Evolutionary conservation across 176 grass and related monocot genomes (phyloP), one percentile per base, ranked within the genome.

Genomic region (Ensete glaucum): DNA sequence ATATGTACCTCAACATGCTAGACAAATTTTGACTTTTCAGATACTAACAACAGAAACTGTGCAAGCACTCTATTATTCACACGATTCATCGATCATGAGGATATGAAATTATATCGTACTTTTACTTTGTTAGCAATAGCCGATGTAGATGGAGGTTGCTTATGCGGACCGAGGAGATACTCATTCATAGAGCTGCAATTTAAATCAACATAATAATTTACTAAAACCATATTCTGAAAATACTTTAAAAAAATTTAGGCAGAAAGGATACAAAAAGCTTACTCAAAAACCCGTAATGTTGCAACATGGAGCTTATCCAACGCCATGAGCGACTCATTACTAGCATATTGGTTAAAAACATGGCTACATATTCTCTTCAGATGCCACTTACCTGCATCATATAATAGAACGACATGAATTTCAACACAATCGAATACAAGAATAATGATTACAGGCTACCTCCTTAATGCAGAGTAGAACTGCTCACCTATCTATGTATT

Each of bases 211-310:
- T 54, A 11, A 16, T 73, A 19, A 67, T 25, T 25, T 22, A 24
- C 16, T 0, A 52, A 1, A 9, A 8, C 10, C 16, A 22, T 10
- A 58, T 9, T 2, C 26, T 1, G 7, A 9, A 10, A 48, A 19
- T 22, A 9, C 27, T 62, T 9, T 14, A 11, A 71, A 59, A 9
- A 43, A 62, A n/a, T 14, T 60, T 53, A 48, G 0, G 21, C 1
- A 4, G 12, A 10, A 23, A 10, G 19, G 50, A 1, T 48, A 48
- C 2, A 1, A 2, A 43, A 15, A 57, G 17, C 82, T 82, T 80
- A 96, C 89, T 92, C 89, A 77, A 87, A 96, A 64, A 96, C 89
- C 80, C 74, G 81, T 57, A 96, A 80, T 62, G 81, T 85, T 77
- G 92, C 89, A 69, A 89, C 27, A 22, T 87, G 89, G 4, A 92